Evolutionary conservation across 176 grass and related monocot genomes (phyloP), one percentile per base, ranked within the genome.

Genomic region (Metroxylon sagu): DNA sequence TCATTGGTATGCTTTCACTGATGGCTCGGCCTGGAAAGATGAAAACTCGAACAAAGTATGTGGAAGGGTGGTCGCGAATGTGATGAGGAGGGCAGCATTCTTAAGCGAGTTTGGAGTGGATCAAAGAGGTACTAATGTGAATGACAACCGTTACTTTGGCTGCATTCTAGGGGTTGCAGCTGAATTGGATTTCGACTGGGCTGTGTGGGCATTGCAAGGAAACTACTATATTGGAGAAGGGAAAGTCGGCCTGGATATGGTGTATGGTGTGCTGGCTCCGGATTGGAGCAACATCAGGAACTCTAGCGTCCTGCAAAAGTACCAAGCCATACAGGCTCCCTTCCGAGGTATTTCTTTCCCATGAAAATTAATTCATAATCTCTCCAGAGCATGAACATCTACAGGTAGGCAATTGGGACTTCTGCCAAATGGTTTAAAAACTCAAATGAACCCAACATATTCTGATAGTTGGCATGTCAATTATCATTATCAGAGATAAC

Each of bases 1-100:
- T 61, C 93, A 97, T 75, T 97, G 93, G 93, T 97, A 97, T 76
- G 60, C 75, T 67, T 97, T 97, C 86, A 85, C 83, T 35, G 68
- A 97, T 68, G 52, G 70, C 2, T 25, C 59, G 52, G 80, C 79
- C 2, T 97, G 93, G 93, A 14, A 50, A 19, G 15, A 69, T 5
- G 62, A 79, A 0, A 91, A 88, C 73, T 50, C 87, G 54, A 97
- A 97, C 74, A 54, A 88, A 49, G 87, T 74, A 71, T 91, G 93
- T 74, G 93, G 82, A n/a, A 71, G 82, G 16, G 16, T 82, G 16
- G 53, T 66, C 3, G 52, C 50, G 14, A 30, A 62, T 64, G 79
- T 88, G 18, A n/a, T 65, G 66, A 64, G 50, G 29, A 77, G 74
- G n/a, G 87, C 81, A 1, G 83, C 85, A 17, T 97, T 97, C 73